phyloP scores from a whole-genome alignment of 2,329 filamentous ascomycete genomes.

The Colletotrichum graminicola region DNA sequence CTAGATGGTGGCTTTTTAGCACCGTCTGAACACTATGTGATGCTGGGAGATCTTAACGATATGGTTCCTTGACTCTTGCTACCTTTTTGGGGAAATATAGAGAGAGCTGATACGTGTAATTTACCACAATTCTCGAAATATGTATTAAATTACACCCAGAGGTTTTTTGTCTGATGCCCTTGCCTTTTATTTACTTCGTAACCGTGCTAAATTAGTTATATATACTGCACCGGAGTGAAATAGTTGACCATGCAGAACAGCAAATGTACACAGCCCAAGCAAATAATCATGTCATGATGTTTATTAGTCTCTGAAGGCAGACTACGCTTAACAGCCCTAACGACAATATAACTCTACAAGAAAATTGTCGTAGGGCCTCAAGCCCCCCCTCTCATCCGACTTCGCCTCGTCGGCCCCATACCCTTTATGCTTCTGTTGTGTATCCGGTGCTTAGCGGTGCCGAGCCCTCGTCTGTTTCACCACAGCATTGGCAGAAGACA shows the following conservation, averaged over 20 bases:
- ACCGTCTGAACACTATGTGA: neutral
- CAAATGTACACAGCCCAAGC: neutral
- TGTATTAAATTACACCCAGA: neutral
- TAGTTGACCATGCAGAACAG: neutral
- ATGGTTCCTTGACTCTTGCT: neutral
- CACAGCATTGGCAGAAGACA: neutral
- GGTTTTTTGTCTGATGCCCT: too few species aligned
- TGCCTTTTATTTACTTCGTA: neutral
- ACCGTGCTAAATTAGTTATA: neutral
- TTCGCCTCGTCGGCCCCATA: neutral
- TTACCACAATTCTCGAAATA: neutral
- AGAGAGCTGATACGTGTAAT: neutral
- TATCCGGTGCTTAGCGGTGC: neutral
- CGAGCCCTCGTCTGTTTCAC: neutral
- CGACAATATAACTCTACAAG: neutral
- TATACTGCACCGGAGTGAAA: neutral
- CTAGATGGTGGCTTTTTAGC: neutral
- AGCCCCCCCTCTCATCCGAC: neutral
- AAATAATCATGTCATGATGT: neutral
- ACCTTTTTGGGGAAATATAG: neutral
- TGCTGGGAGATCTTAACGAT: neutral
- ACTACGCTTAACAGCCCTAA: neutral
- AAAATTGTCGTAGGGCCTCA: neutral
- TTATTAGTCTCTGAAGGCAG: neutral
- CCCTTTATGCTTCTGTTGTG: neutral